Evolutionary conservation across 306 rosid species (phyloP).

Genomic region (Vigna hirtella): DNA sequence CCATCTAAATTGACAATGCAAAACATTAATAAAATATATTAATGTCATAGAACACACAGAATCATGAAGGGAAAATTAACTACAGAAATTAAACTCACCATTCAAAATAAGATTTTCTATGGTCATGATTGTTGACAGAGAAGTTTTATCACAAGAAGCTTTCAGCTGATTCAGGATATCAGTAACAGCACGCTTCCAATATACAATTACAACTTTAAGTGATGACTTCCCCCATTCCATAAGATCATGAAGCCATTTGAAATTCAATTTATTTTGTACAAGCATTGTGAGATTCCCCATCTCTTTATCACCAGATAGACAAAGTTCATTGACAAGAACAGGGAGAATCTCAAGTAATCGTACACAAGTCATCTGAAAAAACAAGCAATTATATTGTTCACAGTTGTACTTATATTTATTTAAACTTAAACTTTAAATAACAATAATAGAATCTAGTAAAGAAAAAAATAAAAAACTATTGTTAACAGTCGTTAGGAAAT

Average conservation of each 20-base stretch:
- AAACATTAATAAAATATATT: slow-evolving; percentile 39
- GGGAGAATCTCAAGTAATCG: slow-evolving; percentile 95
- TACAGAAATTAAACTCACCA: slow-evolving; percentile 61
- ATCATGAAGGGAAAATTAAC: neutral
- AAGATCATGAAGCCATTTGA: slow-evolving; percentile 82
- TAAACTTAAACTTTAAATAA: too few relatives aligned
- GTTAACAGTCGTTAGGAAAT: too few relatives aligned
- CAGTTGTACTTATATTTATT: neutral
- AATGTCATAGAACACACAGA: slow-evolving; percentile 36
- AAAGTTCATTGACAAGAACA: slow-evolving; percentile 62
- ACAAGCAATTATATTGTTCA: slow-evolving; percentile 36
- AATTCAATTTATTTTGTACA: slow-evolving; percentile 51
- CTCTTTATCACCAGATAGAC: slow-evolving; percentile 44
- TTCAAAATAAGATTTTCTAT: slow-evolving; percentile 72
- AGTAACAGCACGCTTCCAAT: slow-evolving; percentile 79
- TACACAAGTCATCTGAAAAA: slow-evolving; percentile 93
- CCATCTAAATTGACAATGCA: slow-evolving; percentile 62
- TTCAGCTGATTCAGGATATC: slow-evolving; percentile 71
- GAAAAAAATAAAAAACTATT: neutral
- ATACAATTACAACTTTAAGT: slow-evolving; percentile 81
- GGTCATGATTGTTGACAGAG: slow-evolving; percentile 52
- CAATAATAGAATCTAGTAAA: neutral
- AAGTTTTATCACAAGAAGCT: slow-evolving; percentile 57
- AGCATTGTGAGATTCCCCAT: slow-evolving; percentile 49
- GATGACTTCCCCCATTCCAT: slow-evolving; percentile 95